A percentile compares a stretch with the other conserved stretches of the same genome.
phyloP scores from a whole-genome alignment of 2,329 filamentous ascomycete species.

The Endoconidiophora polonica region DNA sequence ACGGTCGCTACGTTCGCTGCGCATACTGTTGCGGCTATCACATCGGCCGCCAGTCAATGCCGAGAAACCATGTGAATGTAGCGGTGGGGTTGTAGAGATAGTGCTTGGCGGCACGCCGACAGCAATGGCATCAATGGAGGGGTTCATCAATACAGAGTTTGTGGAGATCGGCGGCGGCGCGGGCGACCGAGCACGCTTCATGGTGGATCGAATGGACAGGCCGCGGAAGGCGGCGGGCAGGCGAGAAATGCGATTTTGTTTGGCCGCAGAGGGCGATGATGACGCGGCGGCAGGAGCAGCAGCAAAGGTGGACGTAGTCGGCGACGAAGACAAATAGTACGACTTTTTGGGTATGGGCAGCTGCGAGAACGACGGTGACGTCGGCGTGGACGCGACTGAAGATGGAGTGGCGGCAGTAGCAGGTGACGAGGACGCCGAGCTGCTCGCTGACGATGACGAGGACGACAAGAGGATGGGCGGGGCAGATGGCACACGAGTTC shows the following conservation, averaged over 20 bases:
- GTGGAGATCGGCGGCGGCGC: conserved; percentile 17
- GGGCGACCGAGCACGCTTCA: conserved; percentile 32
- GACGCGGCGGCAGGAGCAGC: background rate
- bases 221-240: conserved; percentile 25
- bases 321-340: no score
- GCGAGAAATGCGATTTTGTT: conserved; percentile 12
- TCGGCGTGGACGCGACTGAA: background rate
- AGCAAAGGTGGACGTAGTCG: no score
- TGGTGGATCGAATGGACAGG: conserved; percentile 28
- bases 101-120: conserved; percentile 11
- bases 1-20: no score
- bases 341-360: background rate
- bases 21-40: background rate
- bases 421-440: background rate
- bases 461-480: conserved; percentile 3
- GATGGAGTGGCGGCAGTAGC: conserved; percentile 2
- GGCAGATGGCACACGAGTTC: conserved; percentile 4
- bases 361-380: background rate
- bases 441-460: background rate
- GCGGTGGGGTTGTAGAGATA: conserved; percentile 1
- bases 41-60: background rate
- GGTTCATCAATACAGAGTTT: conserved; percentile 15
- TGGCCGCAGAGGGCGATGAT: conserved; percentile 10
- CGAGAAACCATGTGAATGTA: conserved; percentile 3
- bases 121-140: conserved; percentile 13